phyloP scores from a whole-genome alignment of 1,139 yeast genomes.

The Sugiyamaella xylanicola region DNA sequence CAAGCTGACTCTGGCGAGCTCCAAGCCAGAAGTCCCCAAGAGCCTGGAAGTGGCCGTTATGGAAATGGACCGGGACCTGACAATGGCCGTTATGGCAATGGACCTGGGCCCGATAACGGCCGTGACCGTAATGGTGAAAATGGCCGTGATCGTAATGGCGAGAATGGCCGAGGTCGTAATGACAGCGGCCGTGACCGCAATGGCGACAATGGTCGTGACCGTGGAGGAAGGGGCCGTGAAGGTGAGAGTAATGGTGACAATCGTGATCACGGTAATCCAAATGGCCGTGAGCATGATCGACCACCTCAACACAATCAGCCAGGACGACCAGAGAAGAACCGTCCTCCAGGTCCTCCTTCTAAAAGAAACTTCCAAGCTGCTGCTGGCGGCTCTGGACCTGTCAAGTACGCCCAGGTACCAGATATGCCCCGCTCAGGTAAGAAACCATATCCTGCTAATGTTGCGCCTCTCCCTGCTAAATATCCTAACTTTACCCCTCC shows the following conservation, averaged over 20 bases:
- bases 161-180: too few species aligned
- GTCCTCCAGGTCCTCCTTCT: constrained; percentile 1
- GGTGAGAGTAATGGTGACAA: background rate
- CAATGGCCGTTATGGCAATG: background rate
- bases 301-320: background rate
- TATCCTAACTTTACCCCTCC: background rate
- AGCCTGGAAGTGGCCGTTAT: background rate
- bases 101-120: background rate
- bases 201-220: background rate
- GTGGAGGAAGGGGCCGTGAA: background rate
- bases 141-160: background rate
- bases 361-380: background rate
- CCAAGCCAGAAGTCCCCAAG: background rate
- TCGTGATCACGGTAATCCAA: background rate
- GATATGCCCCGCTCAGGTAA: background rate
- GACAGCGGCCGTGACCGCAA: constrained; percentile 1
- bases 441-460: background rate
- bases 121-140: background rate
- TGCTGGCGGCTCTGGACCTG: background rate
- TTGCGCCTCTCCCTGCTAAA: background rate
- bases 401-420: background rate
- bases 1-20: background rate
- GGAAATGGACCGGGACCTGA: background rate
- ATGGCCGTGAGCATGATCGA: background rate
- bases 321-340: background rate